Base-by-base conservation (phyloP, 371 early-diverging fungal genomes). In the Hamiltosporidium tvaerminnensis region DNA sequence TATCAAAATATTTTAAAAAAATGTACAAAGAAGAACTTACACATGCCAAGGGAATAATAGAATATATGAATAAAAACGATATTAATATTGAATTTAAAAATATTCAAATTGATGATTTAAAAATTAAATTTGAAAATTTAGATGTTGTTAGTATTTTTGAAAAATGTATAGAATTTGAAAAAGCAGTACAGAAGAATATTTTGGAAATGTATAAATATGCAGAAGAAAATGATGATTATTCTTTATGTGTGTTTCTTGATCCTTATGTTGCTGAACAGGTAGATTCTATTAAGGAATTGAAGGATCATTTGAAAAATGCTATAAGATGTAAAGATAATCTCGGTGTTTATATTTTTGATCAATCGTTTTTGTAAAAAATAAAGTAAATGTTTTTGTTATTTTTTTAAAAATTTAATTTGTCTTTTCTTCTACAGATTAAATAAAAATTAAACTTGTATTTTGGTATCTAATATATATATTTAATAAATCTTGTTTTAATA, bases 21-120 rank as follows among this genome's bases (percentile, higher is more conserved):
- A 12, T n/a, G 39, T 37, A 34, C 34, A 41, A 56, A 47, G 70
- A 69, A 32, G 70, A 69, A 63, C 35, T 65, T 16, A 53, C 48
- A 9, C 70, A 69, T 59, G 65, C 65, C 1, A 49, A 65, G 33
- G 50, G 57, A 31, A 65, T 69, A 37, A 65, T 69, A 2, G 53
- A 56, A 5, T 69, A 56, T 53, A 69, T 69, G 70, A 69, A 65
- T 31, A 48, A 55, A 36, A 60, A 39, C n/a, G 61, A 47, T 23
- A 16, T 57, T 0, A 58, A 53, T n/a, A 59, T 67, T 34, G 47
- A 50, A 37, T 63, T 62, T 57, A 7, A 41, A 16, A 14, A 32
- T 10, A 58, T 63, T 14, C 41, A 41, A 41, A 12, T 41, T 7
- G 12, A 41, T 7, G 50, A 50, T 12, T 31, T 50, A 3, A 35